Evolutionary conservation across 2,329 filamentous ascomycete species (phyloP), one percentile per base, ranked within the genome.

Genomic region (Alternaria ethzedia): DNA sequence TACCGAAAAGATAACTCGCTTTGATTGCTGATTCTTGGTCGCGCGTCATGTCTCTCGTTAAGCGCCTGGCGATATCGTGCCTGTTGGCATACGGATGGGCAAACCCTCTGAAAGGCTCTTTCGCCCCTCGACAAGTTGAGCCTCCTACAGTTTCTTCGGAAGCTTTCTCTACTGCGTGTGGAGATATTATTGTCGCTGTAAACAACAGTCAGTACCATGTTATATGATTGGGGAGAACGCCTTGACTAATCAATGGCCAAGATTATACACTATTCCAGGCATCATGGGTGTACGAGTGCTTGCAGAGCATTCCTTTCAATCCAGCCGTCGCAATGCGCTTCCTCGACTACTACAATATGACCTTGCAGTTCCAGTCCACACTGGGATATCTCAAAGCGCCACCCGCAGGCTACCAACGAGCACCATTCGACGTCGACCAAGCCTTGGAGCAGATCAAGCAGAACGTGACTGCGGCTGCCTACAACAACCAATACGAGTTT

Each of bases 241-340:
- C 8, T 36, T 5, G 15, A 36, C 15, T 36, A 36, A 36, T 36
- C 8, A n/a, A 10, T n/a, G 15, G 8, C 7, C 1, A n/a, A 36
- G 32, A n/a, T 1, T 36, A 36, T n/a, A 36, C 32, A 36, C 32
- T 36, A 2, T 36, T 36, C 32, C 15, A n/a, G 15, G 32, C 32
- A 6, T 36, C 32, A n/a, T n/a, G 32, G 32, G 67, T 57, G 6
- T 70, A 64, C 32, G 54, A 50, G 32, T 86, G 84, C 61, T 73
- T 85, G 10, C 77, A 66, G 3, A 81, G 72, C 23, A 81, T 85
- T 7, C 83, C 84, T 0, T 84, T 86, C 66, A 80, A 83, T 54
- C 25, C 76, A 4, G 82, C 80, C 7, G 80, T 83, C 2, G 83
- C 83, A 3, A 69, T 77, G 6, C 73, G 80, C 2, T 83, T 85